phyloP scores from a whole-genome alignment of 495 filamentous ascomycete genomes.

The Diplogelasinospora grovesii region DNA sequence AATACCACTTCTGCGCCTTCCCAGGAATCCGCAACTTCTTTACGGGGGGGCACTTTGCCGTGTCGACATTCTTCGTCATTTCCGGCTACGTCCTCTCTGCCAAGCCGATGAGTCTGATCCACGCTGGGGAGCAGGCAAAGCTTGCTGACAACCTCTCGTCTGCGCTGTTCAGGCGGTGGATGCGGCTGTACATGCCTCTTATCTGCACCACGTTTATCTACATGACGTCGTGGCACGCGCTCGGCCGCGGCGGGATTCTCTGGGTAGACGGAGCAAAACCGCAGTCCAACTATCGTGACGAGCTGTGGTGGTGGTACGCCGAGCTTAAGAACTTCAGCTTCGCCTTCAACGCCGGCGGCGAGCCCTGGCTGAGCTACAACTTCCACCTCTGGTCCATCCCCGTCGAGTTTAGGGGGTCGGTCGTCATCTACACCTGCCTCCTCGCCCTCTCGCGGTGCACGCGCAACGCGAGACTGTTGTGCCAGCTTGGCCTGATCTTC shows the following conservation, averaged over 20 bases:
- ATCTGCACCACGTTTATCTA: conserved; percentile 43
- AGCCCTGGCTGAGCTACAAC: conserved; percentile 32
- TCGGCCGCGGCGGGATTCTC: too few species aligned
- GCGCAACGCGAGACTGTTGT: conserved; percentile 26
- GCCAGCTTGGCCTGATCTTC: conserved; percentile 24
- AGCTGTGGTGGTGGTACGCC: conserved; percentile 46
- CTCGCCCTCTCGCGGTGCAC: conserved; percentile 33
- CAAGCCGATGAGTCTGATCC: conserved; percentile 45
- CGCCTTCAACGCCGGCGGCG: conserved; percentile 38
- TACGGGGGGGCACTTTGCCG: conserved; percentile 45
- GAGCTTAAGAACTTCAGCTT: conserved; percentile 57
- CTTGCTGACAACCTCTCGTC: conserved; percentile 26
- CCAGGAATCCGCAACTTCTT: conserved; percentile 33
- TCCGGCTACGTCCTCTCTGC: conserved; percentile 46
- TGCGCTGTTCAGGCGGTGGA: conserved; percentile 29
- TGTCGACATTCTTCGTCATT: conserved; percentile 46
- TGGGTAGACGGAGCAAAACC: conserved; percentile 24
- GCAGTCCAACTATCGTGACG: conserved; percentile 31
- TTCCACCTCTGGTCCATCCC: conserved; percentile 40
- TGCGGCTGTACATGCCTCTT: conserved; percentile 27
- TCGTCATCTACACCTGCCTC: conserved; percentile 42
- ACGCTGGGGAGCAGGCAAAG: conserved; percentile 36
- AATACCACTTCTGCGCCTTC: conserved; percentile 36
- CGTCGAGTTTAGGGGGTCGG: conserved; percentile 35
- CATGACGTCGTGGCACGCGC: conserved; percentile 44